Evolutionary conservation across 805 yeast genomes (phyloP).

Genomic region (Kazachstania kunashirensis): DNA sequence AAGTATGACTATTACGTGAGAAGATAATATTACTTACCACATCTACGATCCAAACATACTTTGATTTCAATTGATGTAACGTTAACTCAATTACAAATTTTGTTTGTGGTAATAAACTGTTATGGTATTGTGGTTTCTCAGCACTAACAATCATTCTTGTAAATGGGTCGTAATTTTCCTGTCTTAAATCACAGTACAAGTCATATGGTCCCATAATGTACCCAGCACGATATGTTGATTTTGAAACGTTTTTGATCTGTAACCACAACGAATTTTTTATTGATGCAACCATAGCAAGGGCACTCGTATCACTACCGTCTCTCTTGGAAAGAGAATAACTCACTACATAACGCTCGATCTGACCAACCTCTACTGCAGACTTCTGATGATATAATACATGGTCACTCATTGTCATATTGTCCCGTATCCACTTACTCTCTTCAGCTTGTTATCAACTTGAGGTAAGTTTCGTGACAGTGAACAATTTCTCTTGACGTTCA

Average conservation of each 20-base stretch:
- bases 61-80: constrained; percentile 47
- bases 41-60: constrained; percentile 61
- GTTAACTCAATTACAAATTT: constrained; percentile 51
- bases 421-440: too few relatives aligned
- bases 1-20: constrained; percentile 47
- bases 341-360: constrained; percentile 42
- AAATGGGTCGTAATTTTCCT: constrained; percentile 42
- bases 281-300: constrained; percentile 11
- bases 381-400: constrained; percentile 5
- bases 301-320: not conserved
- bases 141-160: constrained; percentile 51
- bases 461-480: too few relatives aligned
- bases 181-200: constrained; percentile 57
- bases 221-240: constrained; percentile 45
- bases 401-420: not conserved
- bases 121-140: constrained; percentile 56
- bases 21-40: constrained; percentile 63
- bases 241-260: constrained; percentile 53
- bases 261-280: constrained; percentile 36
- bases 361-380: constrained; percentile 41
- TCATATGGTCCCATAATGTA: constrained; percentile 66
- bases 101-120: constrained; percentile 61
- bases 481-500: too few relatives aligned
- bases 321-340: not conserved
- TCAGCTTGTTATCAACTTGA: too few relatives aligned